Conservation (phyloP, 176 grass and related monocot species). For the Carex cristatella region DNA sequence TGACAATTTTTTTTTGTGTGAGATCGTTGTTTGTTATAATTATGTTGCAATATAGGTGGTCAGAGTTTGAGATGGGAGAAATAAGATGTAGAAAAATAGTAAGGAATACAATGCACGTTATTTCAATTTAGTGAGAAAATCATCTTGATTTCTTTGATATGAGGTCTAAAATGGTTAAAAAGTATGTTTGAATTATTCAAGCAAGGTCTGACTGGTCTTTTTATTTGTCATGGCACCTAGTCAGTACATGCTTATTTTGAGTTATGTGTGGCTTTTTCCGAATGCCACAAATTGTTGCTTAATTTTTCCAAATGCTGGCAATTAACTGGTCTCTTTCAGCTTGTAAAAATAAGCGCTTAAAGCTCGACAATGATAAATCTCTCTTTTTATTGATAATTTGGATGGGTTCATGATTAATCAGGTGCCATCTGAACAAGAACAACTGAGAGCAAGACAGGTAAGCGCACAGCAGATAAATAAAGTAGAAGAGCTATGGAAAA, state of each 20-base stretch:
- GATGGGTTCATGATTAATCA: constrained; percentile 32
- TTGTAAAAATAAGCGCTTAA: not conserved
- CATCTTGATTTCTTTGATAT: not conserved
- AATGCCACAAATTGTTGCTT: not conserved
- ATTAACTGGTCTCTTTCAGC: not conserved
- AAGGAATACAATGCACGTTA: not conserved
- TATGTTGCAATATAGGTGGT: not conserved
- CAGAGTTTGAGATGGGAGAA: not conserved
- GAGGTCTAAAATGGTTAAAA: not conserved
- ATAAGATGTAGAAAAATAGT: not conserved
- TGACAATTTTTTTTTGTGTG: not conserved
- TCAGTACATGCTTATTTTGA: not conserved
- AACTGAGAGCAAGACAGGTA: constrained; percentile 89
- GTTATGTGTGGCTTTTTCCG: not conserved
- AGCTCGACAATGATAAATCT: not conserved
- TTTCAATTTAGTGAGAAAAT: not conserved
- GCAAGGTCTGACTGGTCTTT: not conserved
- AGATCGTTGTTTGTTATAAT: not conserved
- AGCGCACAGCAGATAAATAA: constrained; percentile 99
- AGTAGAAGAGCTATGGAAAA: constrained; percentile 97
- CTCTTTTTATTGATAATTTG: constrained; percentile 13
- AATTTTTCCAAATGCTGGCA: not conserved
- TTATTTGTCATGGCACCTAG: not conserved
- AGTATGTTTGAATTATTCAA: not conserved
- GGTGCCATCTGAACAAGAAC: constrained; percentile 97